Conservation (phyloP, 2,329 filamentous ascomycete species). For the Chrysoporthe austroafricana region DNA sequence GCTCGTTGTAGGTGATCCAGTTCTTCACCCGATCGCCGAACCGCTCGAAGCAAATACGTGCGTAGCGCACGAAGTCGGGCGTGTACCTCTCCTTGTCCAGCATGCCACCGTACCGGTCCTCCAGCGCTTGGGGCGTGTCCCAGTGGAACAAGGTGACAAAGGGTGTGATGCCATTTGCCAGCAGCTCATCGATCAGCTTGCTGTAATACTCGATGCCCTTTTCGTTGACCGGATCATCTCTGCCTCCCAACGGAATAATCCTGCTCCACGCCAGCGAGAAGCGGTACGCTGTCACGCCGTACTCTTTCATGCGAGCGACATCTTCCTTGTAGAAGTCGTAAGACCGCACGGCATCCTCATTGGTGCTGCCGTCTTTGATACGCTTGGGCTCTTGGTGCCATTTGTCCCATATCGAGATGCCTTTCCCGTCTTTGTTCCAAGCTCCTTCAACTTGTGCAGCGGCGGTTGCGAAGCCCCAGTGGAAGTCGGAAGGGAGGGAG, state of each 20-base stretch:
- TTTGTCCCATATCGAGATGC: conserved; percentile 46
- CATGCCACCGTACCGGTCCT: conserved; percentile 63
- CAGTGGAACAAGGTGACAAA: conserved; percentile 68
- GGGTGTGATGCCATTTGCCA: conserved; percentile 60
- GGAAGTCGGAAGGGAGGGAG: conserved; percentile 40
- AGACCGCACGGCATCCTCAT: conserved; percentile 43
- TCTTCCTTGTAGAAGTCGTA: conserved; percentile 54
- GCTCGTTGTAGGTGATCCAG: conserved; percentile 54
- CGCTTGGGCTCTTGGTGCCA: conserved; percentile 43
- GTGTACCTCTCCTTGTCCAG: conserved; percentile 66
- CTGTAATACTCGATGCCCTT: conserved; percentile 63
- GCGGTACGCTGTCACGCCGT: conserved; percentile 63
- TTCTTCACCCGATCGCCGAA: conserved; percentile 62
- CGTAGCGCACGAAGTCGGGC: conserved; percentile 61
- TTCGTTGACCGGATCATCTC: conserved; percentile 65
- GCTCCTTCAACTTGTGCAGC: conserved; percentile 47
- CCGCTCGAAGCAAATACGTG: conserved; percentile 60
- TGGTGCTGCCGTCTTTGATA: conserved; percentile 44
- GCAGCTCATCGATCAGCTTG: conserved; percentile 62
- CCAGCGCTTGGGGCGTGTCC: conserved; percentile 63
- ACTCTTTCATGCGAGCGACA: conserved; percentile 61
- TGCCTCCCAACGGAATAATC: conserved; percentile 66
- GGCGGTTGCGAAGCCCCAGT: conserved; percentile 47
- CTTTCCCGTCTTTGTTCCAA: conserved; percentile 47
- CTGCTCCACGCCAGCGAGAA: conserved; percentile 69